Conservation (phyloP, 306 rosid species). For the Cicer cuneatum region DNA sequence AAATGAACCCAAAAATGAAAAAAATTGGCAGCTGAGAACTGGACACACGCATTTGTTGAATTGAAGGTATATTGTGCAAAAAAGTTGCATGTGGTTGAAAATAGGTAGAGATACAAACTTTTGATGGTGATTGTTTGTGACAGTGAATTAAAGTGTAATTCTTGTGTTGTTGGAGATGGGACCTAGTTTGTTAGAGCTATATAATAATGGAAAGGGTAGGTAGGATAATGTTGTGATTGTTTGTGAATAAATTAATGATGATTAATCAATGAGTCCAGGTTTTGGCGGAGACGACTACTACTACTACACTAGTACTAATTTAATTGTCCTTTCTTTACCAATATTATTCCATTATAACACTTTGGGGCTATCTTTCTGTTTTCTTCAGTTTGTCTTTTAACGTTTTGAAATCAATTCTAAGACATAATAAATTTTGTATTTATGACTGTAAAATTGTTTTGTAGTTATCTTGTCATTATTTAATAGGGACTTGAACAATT, state of each 20-base stretch:
- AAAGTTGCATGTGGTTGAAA: slow-evolving; percentile 7
- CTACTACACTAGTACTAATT: too few relatives aligned
- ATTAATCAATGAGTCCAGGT: neutral
- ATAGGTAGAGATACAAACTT: neutral
- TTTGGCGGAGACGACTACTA: neutral
- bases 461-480: too few relatives aligned
- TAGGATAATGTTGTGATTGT: slow-evolving; percentile 15
- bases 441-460: neutral
- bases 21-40: neutral
- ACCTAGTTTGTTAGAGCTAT: neutral
- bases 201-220: slow-evolving; percentile 19
- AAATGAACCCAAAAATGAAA: neutral
- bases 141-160: neutral
- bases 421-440: neutral
- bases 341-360: too few relatives aligned
- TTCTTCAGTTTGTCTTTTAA: neutral
- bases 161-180: neutral
- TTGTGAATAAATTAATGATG: slow-evolving; percentile 16
- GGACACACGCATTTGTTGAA: slow-evolving; percentile 4
- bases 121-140: slow-evolving; percentile 1
- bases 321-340: too few relatives aligned
- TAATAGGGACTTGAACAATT: too few relatives aligned
- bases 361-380: neutral
- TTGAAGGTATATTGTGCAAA: neutral
- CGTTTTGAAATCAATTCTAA: neutral